Evolutionary conservation across 1,284 basidiomycete species (phyloP).

Genomic region (Ustilago esculenta): DNA sequence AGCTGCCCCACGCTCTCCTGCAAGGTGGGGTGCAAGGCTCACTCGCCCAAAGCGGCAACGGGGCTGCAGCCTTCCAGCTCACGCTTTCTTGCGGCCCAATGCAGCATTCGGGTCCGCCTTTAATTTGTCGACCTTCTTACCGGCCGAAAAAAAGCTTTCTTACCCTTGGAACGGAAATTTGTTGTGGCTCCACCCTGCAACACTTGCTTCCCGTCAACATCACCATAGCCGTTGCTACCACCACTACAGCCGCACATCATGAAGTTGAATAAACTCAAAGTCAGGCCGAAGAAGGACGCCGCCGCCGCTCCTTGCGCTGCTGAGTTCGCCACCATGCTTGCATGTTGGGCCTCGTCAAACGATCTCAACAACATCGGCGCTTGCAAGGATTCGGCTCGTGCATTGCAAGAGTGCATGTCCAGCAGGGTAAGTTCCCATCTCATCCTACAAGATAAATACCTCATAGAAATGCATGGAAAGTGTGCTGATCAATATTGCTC

Average conservation of each 20-base stretch:
- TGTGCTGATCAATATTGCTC: not conserved
- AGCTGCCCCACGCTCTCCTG: conserved; percentile 16
- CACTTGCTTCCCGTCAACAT: conserved; percentile 11
- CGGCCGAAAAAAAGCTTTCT: conserved; percentile 16
- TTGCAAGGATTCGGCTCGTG: conserved; percentile 77
- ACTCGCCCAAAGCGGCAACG: conserved; percentile 3
- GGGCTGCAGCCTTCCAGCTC: conserved; percentile 27
- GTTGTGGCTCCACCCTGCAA: conserved; percentile 4
- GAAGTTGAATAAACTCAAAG: conserved; percentile 65
- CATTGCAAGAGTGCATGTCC: conserved; percentile 85
- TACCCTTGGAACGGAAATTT: conserved; percentile 3
- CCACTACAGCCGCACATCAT: conserved; percentile 23
- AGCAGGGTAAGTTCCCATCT: conserved; percentile 74
- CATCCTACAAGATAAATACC: not conserved
- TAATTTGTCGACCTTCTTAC: conserved; percentile 1
- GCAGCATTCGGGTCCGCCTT: conserved; percentile 20
- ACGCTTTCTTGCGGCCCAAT: conserved; percentile 9
- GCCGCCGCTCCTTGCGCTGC: conserved; percentile 76
- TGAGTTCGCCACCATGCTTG: conserved; percentile 83
- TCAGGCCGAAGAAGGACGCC: conserved; percentile 75
- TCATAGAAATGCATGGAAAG: too few species aligned
- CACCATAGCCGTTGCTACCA: not conserved
- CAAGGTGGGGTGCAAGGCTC: not conserved
- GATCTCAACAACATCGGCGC: conserved; percentile 75
- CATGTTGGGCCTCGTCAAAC: conserved; percentile 86